Base-by-base conservation (phyloP, 768 basidiomycete species). In the Harrya chromipes region DNA sequence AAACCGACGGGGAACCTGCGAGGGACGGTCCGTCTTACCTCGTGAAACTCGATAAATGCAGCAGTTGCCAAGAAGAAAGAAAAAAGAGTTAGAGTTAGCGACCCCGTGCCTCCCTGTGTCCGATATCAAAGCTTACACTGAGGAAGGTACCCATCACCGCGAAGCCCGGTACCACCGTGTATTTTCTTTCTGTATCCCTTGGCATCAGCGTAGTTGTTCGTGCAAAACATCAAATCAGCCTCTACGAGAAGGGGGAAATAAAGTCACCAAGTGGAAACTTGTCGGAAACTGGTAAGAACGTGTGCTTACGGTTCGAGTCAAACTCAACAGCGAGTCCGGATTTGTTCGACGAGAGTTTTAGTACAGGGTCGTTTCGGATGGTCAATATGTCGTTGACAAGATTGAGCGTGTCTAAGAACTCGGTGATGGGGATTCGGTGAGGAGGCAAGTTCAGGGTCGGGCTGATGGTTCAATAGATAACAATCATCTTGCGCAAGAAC, bases 141-240 rank as follows among this genome's bases (percentile, higher is more conserved):
- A 14, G 78, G 71, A 29, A 71, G 68, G 60, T 89, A 88, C 6
- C 82, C 79, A 49, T 83, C 79, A 1, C 80, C 80, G 41, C 62
- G 67, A 17, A 70, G 66, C 20, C 85, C 85, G n/a, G 79, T 80
- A 3, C 87, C 86, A 16, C 87, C 86, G 58, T 90, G 87, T 31
- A 87, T 84, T 64, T 77, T 80, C 74, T 89, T 88, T 39, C 83
- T 75, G 27, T 81, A 78, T 14, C 72, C 74, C 16, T 68, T 62
- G 16, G 72, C 64, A 41, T 75, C 67, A 13, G 81, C 70, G 46
- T 78, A 68, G 42, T 77, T 80, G 60, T 83, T 82, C 3, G 84
- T 77, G 62, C 89, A 89, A 57, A 87, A 83, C 78, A 88, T 87
- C 33, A 86, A 75, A 12, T 86, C 87, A 9, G 76, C 78, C 65